Conservation (phyloP, 208 protist species). For the Leishmania lainsoni region DNA sequence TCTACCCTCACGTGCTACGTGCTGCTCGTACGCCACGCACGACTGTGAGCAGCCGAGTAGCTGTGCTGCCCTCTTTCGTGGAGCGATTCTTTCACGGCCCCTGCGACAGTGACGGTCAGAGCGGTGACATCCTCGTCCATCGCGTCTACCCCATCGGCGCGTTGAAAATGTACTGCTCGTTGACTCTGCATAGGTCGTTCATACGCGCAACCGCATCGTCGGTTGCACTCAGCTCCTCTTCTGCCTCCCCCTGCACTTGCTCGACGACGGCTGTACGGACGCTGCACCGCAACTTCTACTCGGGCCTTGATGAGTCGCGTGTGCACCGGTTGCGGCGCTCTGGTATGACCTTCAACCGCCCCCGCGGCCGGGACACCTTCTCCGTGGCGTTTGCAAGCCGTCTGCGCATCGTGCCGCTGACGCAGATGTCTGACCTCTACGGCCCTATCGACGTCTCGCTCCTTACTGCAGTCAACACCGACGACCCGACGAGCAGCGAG, state of each 20-base stretch:
- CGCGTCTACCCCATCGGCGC: background rate
- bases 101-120: background rate
- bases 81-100: background rate
- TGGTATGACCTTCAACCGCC: slow-evolving; percentile 75
- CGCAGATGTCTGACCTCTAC: slow-evolving; percentile 33
- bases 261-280: background rate
- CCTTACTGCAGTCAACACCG: slow-evolving; percentile 20
- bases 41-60: background rate
- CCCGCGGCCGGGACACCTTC: slow-evolving; percentile 75
- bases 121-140: background rate
- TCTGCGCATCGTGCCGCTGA: slow-evolving; percentile 35
- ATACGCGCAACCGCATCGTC: slow-evolving; percentile 2
- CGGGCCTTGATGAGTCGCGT: slow-evolving; percentile 72
- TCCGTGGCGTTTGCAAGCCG: slow-evolving; percentile 81
- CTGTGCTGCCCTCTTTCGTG: background rate
- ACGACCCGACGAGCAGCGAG: slow-evolving; percentile 39
- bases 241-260: background rate
- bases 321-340: slow-evolving; percentile 61
- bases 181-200: background rate
- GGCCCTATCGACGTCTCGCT: slow-evolving; percentile 28
- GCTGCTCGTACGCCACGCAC: background rate
- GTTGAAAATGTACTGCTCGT: background rate
- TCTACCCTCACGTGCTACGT: background rate
- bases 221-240: background rate
- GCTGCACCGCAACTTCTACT: slow-evolving; percentile 55